These are phyloP conservation scores for Grosmannia serpens DNA, from an alignment of 2,329 filamentous ascomycete species.

Conservation along the genomic window DNA sequence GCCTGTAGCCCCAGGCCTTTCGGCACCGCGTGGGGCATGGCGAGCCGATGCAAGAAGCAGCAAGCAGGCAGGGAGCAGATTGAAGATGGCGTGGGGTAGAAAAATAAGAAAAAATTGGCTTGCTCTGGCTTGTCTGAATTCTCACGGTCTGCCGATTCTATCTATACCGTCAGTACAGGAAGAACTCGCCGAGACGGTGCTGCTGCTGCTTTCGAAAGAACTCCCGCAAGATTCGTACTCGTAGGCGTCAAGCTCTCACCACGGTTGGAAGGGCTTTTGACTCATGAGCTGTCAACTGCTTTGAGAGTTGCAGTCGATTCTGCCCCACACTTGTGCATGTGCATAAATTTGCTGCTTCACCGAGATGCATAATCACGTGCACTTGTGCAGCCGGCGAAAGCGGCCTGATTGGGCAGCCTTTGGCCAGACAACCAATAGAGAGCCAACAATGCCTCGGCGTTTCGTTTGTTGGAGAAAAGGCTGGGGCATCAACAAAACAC, in stretches of 20 bases:
- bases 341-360: neutral
- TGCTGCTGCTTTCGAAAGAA: neutral
- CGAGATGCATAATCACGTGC: neutral
- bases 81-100: neutral
- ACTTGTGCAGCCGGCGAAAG: neutral
- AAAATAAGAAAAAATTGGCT: neutral
- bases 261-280: neutral
- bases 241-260: neutral
- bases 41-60: constrained; percentile 3
- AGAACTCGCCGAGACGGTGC: neutral
- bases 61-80: neutral
- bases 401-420: neutral
- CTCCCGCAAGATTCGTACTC: neutral
- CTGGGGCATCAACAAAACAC: constrained; percentile 2
- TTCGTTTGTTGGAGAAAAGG: neutral
- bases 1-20: constrained; percentile 67
- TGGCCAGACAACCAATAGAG: constrained; percentile 1
- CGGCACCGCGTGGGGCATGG: constrained; percentile 65
- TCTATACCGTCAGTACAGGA: neutral
- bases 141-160: neutral
- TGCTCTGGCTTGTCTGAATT: neutral
- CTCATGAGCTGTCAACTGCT: neutral
- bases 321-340: neutral
- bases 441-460: neutral
- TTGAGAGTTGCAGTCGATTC: neutral